Evolutionary conservation across 202 grass and related monocot species (phyloP).

Genomic region (Digitaria exilis): DNA sequence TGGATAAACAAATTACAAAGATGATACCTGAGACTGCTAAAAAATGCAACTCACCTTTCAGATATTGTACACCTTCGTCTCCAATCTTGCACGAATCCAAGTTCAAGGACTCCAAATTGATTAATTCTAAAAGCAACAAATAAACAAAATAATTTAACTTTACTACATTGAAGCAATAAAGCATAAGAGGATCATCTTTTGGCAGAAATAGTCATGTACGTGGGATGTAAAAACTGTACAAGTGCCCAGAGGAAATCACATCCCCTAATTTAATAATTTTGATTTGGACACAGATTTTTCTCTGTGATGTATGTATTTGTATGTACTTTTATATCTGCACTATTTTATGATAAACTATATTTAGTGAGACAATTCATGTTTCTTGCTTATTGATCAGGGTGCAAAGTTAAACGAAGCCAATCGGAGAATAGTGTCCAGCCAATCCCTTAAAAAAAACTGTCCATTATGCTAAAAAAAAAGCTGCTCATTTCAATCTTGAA

Average conservation of each 20-base stretch:
- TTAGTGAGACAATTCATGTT: neutral
- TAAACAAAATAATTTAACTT: slow-evolving; percentile 6
- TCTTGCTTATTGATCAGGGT: neutral
- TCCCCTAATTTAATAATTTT: slow-evolving; percentile 6
- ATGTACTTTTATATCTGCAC: neutral
- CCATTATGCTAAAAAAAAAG: too few species aligned
- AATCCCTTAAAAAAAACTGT: neutral
- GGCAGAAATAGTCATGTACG: neutral
- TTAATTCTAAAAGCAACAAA: slow-evolving; percentile 61
- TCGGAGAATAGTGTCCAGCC: slow-evolving; percentile 1
- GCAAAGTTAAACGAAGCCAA: neutral
- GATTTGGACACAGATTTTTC: neutral
- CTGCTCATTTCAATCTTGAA: neutral
- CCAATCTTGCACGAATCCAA: slow-evolving; percentile 93
- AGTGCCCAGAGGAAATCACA: neutral
- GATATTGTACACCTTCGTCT: slow-evolving; percentile 64
- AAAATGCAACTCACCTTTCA: slow-evolving; percentile 65
- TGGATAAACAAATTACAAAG: neutral
- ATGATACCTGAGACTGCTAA: neutral
- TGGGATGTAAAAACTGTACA: neutral
- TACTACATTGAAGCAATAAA: slow-evolving; percentile 13
- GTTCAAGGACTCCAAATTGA: slow-evolving; percentile 85
- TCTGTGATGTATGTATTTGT: neutral
- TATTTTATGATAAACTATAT: neutral
- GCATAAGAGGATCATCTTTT: neutral